These are phyloP conservation scores for Petunia hybrid DNA, from an alignment of 305 asterid species.

Conservation along the genomic window DNA sequence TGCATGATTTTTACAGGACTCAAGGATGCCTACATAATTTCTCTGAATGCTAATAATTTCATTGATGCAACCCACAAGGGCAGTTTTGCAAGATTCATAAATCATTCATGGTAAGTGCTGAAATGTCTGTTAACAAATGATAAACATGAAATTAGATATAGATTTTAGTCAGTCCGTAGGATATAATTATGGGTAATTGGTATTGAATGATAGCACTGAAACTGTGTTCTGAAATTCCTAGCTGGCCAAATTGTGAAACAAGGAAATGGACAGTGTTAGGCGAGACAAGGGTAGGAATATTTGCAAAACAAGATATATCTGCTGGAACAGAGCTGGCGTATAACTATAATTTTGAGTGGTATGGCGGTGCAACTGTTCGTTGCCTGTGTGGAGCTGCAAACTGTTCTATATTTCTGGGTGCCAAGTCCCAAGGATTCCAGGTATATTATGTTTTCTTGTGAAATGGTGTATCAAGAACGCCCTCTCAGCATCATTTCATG, in stretches of 20 bases:
- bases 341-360: slow-evolving; percentile 95
- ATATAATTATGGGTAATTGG: neutral
- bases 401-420: slow-evolving; percentile 93
- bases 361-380: slow-evolving; percentile 89
- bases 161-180: neutral
- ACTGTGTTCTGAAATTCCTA: slow-evolving; percentile 48
- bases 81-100: slow-evolving; percentile 86
- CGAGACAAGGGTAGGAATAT: slow-evolving; percentile 90
- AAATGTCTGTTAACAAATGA: neutral
- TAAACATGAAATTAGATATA: neutral
- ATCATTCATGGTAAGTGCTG: slow-evolving; percentile 84
- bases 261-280: slow-evolving; percentile 97
- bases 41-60: slow-evolving; percentile 67
- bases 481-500: neutral
- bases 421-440: slow-evolving; percentile 97
- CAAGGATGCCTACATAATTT: slow-evolving; percentile 84
- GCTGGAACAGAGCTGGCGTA: slow-evolving; percentile 78
- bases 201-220: slow-evolving; percentile 17
- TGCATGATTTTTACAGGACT: slow-evolving; percentile 61
- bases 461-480: neutral
- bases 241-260: slow-evolving; percentile 95
- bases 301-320: slow-evolving; percentile 71
- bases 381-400: slow-evolving; percentile 92
- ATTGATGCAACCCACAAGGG: slow-evolving; percentile 93
- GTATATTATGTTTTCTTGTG: slow-evolving; percentile 43